phyloP scores from a whole-genome alignment of 352 stramenopile genomes.

The Phytophthora ramorum region DNA sequence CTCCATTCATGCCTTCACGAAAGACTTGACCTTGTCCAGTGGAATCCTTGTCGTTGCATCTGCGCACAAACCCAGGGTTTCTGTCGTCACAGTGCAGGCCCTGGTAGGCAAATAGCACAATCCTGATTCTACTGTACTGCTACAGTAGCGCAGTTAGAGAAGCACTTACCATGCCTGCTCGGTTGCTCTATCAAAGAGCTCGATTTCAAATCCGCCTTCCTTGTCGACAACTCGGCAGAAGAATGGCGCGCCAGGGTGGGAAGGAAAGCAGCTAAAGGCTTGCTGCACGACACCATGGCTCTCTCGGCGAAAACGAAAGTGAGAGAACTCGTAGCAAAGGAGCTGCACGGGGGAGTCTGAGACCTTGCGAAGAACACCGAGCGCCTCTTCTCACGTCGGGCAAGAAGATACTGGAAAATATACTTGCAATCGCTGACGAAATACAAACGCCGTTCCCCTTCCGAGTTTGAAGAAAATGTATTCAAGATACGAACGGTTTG shows the following conservation, averaged over 20 bases:
- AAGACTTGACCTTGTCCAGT: conserved; percentile 8
- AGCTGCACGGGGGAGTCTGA: background rate
- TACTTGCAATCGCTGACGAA: too few relatives aligned
- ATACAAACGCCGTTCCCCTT: too few relatives aligned
- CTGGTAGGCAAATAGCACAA: background rate
- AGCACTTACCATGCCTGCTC: conserved; percentile 10
- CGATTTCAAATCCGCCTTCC: conserved; percentile 13
- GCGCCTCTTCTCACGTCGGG: background rate
- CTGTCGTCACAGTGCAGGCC: conserved; percentile 2
- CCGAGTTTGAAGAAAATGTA: background rate
- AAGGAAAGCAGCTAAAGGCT: conserved; percentile 9
- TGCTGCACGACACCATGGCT: conserved; percentile 7
- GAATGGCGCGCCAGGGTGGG: background rate
- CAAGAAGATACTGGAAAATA: background rate
- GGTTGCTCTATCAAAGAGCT: conserved; percentile 6
- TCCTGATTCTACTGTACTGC: background rate
- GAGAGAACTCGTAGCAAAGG: background rate
- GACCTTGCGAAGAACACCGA: background rate
- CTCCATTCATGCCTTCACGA: conserved; percentile 7
- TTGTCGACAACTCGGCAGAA: conserved; percentile 12
- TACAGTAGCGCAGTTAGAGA: background rate
- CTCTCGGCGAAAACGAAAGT: conserved; percentile 1
- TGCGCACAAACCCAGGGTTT: background rate
- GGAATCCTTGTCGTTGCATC: conserved; percentile 10
- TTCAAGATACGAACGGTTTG: background rate